phyloP scores from a whole-genome alignment of 306 rosid species.

The Boehmeria nivea region DNA sequence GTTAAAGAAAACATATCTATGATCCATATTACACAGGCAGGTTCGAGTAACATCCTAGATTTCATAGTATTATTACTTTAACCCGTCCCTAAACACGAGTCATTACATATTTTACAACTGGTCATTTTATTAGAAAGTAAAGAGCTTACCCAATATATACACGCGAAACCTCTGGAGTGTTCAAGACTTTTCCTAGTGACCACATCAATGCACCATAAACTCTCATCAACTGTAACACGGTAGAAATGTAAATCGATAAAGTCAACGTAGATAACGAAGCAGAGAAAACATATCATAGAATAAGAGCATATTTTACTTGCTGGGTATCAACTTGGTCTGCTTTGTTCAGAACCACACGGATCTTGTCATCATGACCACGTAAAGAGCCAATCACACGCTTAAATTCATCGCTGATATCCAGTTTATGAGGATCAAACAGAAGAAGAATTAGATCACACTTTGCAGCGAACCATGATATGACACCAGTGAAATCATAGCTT shows the following conservation, averaged over 20 bases:
- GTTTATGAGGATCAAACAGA: conserved; percentile 87
- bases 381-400: conserved; percentile 80
- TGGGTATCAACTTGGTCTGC: conserved; percentile 98
- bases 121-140: background rate
- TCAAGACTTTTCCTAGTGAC: conserved; percentile 86
- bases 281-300: background rate
- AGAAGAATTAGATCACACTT: conserved; percentile 94
- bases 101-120: no score
- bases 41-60: no score
- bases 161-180: conserved; percentile 85
- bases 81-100: no score
- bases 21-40: no score
- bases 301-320: conserved; percentile 49
- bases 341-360: conserved; percentile 89
- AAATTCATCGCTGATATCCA: conserved; percentile 90
- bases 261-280: background rate
- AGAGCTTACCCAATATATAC: conserved; percentile 80
- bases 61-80: no score
- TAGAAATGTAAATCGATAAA: background rate
- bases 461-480: conserved; percentile 95
- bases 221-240: conserved; percentile 71
- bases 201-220: conserved; percentile 99
- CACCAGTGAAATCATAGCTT: conserved; percentile 95
- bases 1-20: no score
- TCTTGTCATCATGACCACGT: conserved; percentile 89